Conservation (phyloP, 805 yeast species). For the Naumovozyma baii region DNA sequence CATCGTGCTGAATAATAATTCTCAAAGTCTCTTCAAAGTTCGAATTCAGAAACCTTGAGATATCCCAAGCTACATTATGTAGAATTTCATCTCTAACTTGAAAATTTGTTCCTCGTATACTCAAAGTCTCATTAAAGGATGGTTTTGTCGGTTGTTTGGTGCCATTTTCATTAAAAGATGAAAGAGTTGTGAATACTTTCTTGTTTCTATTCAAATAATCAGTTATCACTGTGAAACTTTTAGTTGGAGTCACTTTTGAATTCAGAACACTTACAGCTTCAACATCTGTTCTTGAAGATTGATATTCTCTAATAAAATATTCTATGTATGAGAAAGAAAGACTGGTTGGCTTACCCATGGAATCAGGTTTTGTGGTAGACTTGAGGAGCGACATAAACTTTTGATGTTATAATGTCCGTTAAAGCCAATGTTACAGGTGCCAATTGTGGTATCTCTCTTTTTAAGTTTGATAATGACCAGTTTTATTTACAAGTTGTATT, state of each 20-base stretch:
- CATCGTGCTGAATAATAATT: constrained; percentile 25
- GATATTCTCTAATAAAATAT: constrained; percentile 9
- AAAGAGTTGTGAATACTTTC: constrained; percentile 6
- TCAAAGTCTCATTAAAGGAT: constrained; percentile 11
- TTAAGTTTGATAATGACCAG: no score
- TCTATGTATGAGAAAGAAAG: constrained; percentile 13
- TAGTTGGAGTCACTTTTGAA: constrained; percentile 1
- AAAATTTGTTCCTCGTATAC: constrained; percentile 35
- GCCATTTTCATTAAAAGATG: constrained; percentile 6
- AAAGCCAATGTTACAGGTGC: no score
- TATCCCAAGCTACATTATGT: constrained; percentile 31
- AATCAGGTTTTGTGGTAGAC: no score
- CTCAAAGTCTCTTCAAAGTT: constrained; percentile 41
- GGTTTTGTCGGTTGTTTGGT: background rate
- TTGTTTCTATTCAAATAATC: constrained; percentile 11
- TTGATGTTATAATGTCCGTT: no score
- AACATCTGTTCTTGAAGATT: constrained; percentile 4
- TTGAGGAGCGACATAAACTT: no score
- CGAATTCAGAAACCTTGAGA: constrained; percentile 33
- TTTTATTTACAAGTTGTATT: no score
- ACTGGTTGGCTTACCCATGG: no score
- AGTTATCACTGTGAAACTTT: constrained; percentile 10
- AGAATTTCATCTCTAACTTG: constrained; percentile 30
- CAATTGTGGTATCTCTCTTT: no score
- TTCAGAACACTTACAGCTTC: constrained; percentile 1